A percentile compares a stretch with the other conserved stretches of the same genome.
Conservation (phyloP, 2,329 filamentous ascomycete species). For the Colletotrichum camelliae region DNA sequence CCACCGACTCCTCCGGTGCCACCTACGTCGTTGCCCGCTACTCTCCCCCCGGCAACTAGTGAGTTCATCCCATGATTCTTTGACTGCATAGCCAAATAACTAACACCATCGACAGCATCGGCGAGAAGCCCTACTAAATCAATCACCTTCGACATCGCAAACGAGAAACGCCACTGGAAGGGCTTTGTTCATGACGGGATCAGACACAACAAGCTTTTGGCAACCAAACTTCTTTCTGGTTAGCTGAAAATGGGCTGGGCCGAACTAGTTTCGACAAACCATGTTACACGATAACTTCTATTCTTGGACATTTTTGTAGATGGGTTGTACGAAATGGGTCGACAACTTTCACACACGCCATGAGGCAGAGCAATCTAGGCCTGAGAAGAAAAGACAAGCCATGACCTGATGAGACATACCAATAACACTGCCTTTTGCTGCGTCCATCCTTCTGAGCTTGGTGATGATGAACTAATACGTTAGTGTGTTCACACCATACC, state of each 20-base stretch:
- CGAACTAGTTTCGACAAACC: neutral
- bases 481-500: no score
- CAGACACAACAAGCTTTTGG: neutral
- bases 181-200: neutral
- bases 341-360: neutral
- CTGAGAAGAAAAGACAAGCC: neutral
- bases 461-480: no score
- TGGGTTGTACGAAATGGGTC: neutral
- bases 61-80: neutral
- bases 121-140: constrained; percentile 32
- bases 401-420: constrained; percentile 8
- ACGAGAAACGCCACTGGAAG: neutral
- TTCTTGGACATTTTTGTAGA: constrained; percentile 13
- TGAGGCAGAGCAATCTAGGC: neutral
- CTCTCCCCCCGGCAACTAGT: constrained; percentile 35
- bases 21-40: constrained; percentile 39
- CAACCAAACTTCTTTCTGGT: neutral
- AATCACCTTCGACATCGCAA: neutral
- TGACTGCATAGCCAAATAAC: neutral
- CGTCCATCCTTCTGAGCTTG: neutral
- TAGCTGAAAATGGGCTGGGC: neutral
- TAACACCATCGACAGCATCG: constrained; percentile 18
- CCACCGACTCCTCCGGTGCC: constrained; percentile 29
- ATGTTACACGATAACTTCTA: neutral
- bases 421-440: neutral